Evolutionary conservation across 1,284 basidiomycete genomes (phyloP).

Genomic region (Meripilus lineatus): DNA sequence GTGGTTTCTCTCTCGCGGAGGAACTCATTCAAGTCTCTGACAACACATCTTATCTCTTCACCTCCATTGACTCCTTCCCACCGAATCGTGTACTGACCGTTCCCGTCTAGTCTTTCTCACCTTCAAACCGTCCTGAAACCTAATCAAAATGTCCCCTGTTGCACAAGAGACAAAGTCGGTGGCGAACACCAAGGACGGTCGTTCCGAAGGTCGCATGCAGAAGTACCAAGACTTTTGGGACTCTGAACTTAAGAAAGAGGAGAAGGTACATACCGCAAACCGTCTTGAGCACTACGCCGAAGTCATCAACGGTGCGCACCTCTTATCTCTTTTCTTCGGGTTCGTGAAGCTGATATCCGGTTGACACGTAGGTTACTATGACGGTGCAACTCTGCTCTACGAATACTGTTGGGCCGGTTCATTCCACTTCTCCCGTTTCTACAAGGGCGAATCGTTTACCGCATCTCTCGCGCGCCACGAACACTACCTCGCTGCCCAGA

Average conservation of each 20-base stretch:
- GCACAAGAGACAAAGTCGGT: no score
- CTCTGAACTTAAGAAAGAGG: slow-evolving; percentile 76
- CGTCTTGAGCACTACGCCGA: slow-evolving; percentile 86
- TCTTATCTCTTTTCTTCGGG: slow-evolving; percentile 4
- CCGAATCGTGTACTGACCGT: background rate
- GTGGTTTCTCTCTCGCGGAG: slow-evolving; percentile 28
- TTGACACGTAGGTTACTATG: slow-evolving; percentile 75
- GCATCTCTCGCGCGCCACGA: slow-evolving; percentile 92
- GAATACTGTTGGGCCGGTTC: slow-evolving; percentile 94
- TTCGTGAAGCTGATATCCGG: slow-evolving; percentile 6
- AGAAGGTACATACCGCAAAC: slow-evolving; percentile 62
- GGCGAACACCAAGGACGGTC: no score
- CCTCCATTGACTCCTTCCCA: background rate
- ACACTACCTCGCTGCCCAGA: slow-evolving; percentile 91
- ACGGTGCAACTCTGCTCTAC: slow-evolving; percentile 95
- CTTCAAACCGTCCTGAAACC: slow-evolving; percentile 9
- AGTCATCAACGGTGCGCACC: slow-evolving; percentile 83
- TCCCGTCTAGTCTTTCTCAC: background rate
- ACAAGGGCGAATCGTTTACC: slow-evolving; percentile 89
- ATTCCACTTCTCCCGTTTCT: slow-evolving; percentile 99
- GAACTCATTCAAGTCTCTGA: slow-evolving; percentile 36
- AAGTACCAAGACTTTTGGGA: slow-evolving; percentile 97
- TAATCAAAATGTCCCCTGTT: slow-evolving; percentile 22
- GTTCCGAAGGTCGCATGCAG: slow-evolving; percentile 78
- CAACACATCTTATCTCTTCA: slow-evolving; percentile 5